Base-by-base conservation (phyloP, 495 filamentous ascomycete species). In the Xylaria bambusicola region DNA sequence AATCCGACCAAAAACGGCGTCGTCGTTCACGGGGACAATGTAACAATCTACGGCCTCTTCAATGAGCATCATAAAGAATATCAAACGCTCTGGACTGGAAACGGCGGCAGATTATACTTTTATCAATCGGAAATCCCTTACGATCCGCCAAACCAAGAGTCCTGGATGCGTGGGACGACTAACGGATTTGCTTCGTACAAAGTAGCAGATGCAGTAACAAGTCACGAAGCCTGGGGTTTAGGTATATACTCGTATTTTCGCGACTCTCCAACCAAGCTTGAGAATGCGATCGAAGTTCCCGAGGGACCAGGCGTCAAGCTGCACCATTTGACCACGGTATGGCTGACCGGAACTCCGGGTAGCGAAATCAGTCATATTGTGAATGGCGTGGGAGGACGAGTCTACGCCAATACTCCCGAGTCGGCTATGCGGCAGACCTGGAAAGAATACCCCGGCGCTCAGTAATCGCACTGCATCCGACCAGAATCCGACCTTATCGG, bases 91-190 rank as follows among this genome's bases (percentile, higher is more conserved):
- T 71, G 68, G 68, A 71, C 62, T 31, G 68, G 68, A n/a, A 63
- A 71, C 24, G 60, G 62, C 35, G 68, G 68, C 23, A 64, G 66
- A 3, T 27, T 71, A 8, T 71, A 71, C 50, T 69, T 71, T 56
- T 71, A 71, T 46, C 68, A 71, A 53, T 71, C 68, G 27, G 68
- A 71, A 26, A 62, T 71, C 26, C 68, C 68, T 4, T 71, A 71
- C 41, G 68, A 69, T 17, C 68, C 68, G 5, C 68, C 68, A 23
- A 54, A 65, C 50, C 68, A 71, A 44, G 45, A 58, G 27, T 66
- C 62, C 1, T 71, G 68, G 68, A 71, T 58, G 66, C 57, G 60
- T 41, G 62, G 68, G 41, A 38, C 15, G 15, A 40, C 58, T 12
- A 68, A 71, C 50, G 68, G 68, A 35, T 71, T 65, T 17, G 63